Percentiles rank a stretch among this genome's conserved stretches.
Conservation (phyloP, 768 basidiomycete species). For the Lactarius trivialis region DNA sequence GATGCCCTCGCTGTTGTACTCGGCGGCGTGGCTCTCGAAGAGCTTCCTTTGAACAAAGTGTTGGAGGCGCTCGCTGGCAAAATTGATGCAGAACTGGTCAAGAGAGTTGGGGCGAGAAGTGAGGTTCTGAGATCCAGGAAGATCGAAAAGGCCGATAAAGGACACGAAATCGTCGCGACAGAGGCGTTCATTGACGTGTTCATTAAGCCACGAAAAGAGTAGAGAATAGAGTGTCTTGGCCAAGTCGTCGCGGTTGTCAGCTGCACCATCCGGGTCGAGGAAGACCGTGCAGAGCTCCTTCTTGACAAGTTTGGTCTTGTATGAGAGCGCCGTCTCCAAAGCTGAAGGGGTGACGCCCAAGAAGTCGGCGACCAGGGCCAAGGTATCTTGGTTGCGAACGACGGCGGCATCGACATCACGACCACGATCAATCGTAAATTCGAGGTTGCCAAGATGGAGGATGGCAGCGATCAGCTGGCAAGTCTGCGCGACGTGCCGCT, state of each 20-base stretch:
- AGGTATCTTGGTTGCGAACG: constrained; percentile 75
- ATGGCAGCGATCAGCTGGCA: constrained; percentile 95
- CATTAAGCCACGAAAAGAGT: constrained; percentile 93
- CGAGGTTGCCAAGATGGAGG: constrained; percentile 92
- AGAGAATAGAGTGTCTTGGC: constrained; percentile 91
- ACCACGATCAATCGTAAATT: constrained; percentile 77
- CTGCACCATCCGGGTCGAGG: constrained; percentile 89
- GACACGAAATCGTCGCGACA: constrained; percentile 90
- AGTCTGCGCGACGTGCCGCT: constrained; percentile 90
- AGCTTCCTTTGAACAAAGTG: constrained; percentile 72
- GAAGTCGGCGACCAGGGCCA: constrained; percentile 86
- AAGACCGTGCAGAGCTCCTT: constrained; percentile 98
- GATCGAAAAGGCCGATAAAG: constrained; percentile 90
- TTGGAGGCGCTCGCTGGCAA: constrained; percentile 89
- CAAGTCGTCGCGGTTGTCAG: constrained; percentile 89
- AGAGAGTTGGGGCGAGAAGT: constrained; percentile 84
- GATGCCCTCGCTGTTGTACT: constrained; percentile 82
- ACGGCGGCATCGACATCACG: constrained; percentile 91
- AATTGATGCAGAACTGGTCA: constrained; percentile 95
- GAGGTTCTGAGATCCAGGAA: constrained; percentile 90
- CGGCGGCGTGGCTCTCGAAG: constrained; percentile 75
- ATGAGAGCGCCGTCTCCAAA: constrained; percentile 77
- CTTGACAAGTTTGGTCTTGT: constrained; percentile 87
- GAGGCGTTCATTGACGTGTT: constrained; percentile 91
- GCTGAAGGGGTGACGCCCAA: constrained; percentile 70